Evolutionary conservation across 2,329 filamentous ascomycete genomes (phyloP).

Genomic region (Fusarium sp.): DNA sequence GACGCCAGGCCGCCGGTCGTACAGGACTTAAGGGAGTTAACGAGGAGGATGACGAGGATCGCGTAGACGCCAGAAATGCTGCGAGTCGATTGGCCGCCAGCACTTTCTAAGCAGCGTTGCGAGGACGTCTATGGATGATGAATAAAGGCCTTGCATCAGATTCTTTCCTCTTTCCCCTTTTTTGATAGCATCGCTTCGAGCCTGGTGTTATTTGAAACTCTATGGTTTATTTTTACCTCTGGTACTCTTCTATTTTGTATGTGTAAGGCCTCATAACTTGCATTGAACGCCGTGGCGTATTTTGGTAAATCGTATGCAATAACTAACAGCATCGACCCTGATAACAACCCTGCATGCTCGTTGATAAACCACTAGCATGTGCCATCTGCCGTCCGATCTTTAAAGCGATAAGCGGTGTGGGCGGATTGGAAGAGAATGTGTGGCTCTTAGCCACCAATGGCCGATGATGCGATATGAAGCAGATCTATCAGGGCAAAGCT

Average conservation of each 20-base stretch:
- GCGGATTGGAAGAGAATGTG: neutral
- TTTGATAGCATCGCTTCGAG: slow-evolving; percentile 45
- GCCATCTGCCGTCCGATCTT: slow-evolving; percentile 26
- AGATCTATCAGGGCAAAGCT: slow-evolving; percentile 6
- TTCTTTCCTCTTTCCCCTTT: slow-evolving; percentile 38
- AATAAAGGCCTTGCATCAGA: slow-evolving; percentile 34
- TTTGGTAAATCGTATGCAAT: slow-evolving; percentile 9
- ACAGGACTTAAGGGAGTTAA: slow-evolving; percentile 68
- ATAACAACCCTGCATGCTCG: slow-evolving; percentile 3
- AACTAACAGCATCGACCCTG: slow-evolving; percentile 11
- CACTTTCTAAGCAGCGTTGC: slow-evolving; percentile 74
- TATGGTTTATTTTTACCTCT: slow-evolving; percentile 24
- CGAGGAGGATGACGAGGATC: slow-evolving; percentile 91
- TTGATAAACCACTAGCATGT: slow-evolving; percentile 25
- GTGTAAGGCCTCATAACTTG: slow-evolving; percentile 13
- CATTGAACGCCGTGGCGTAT: slow-evolving; percentile 33
- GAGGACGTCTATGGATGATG: slow-evolving; percentile 29
- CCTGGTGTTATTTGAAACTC: slow-evolving; percentile 42
- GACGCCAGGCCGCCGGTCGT: slow-evolving; percentile 55
- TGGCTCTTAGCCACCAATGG: slow-evolving; percentile 3
- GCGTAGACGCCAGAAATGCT: slow-evolving; percentile 94
- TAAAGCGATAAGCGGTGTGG: slow-evolving; percentile 32
- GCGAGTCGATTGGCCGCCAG: slow-evolving; percentile 93
- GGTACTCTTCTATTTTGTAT: slow-evolving; percentile 4
- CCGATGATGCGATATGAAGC: slow-evolving; percentile 17